Base-by-base conservation (phyloP, 2,329 filamentous ascomycete genomes). In the Chaetomium globosum region DNA sequence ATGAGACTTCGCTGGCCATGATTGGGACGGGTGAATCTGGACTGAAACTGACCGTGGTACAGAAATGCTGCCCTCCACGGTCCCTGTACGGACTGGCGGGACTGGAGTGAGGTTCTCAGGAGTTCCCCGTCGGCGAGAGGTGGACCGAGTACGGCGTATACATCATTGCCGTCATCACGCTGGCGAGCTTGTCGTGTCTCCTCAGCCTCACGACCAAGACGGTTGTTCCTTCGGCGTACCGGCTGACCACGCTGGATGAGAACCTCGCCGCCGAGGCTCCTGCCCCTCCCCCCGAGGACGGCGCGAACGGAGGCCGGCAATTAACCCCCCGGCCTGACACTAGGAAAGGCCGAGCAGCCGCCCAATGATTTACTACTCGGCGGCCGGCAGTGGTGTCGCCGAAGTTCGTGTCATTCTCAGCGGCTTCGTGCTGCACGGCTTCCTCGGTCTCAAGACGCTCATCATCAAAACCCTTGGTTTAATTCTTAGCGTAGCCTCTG, bases 391-490 rank as follows among this genome's bases (percentile, higher is more conserved):
- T 77, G 95, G 95, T 72, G 95, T 99, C 13, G 95, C 95, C 7
- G 95, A 99, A 79, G 94, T 98, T 63, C 93, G 95, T 69, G 95
- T 98, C 66, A 98, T 98, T 65, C 85, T 98, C n/a, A 97, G 93
- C 73, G 95, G 95, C 6, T 99, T 98, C 73, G 94, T 99, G 63
- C 81, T 99, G 63, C 95, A 98, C 81, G 94, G 95, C 1, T 98
- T 98, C 75, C 84, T 99, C 8, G 95, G 95, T 71, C 77, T 96
- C 48, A 91, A 90, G 74, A 98, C 95, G 0, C 82, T 99, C 33
- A 77, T 94, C 5, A 85, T 96, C 78, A 99, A 99, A 76, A 91
- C 91, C 0, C 73, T 90, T 19, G 93, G 89, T 16, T 80, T 99
- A 55, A 86, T 97, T 65, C 82, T 98, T 64, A 96, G 92, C 75